A percentile compares a stretch with the other conserved stretches of the same genome.
Evolutionary conservation across 805 yeast species (phyloP).

Genomic region (Scheffersomyces amazonensis): DNA sequence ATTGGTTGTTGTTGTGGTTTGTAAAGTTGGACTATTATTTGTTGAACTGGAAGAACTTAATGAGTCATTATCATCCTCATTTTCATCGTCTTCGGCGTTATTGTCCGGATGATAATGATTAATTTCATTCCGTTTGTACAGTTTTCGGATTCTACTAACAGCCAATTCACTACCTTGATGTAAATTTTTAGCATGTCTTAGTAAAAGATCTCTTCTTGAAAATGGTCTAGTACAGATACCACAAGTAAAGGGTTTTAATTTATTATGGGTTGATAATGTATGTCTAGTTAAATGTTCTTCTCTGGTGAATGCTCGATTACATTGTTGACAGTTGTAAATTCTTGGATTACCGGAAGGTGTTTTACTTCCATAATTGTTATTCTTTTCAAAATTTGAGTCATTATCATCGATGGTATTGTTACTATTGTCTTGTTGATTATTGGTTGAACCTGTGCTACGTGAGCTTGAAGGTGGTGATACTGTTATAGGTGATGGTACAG

Average conservation of each 20-base stretch:
- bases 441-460: background rate
- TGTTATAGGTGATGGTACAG: background rate
- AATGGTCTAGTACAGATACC: slow-evolving; percentile 44
- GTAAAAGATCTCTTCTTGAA: slow-evolving; percentile 39
- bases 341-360: slow-evolving; percentile 45
- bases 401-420: background rate
- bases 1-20: background rate
- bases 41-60: background rate
- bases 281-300: slow-evolving; percentile 45
- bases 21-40: slow-evolving; percentile 1
- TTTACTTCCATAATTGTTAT: slow-evolving; percentile 34
- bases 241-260: slow-evolving; percentile 42
- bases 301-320: slow-evolving; percentile 45
- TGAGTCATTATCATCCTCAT: background rate
- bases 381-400: background rate
- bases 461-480: background rate
- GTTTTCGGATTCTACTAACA: slow-evolving; percentile 40
- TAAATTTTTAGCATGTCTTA: slow-evolving; percentile 44
- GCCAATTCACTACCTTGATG: slow-evolving; percentile 43
- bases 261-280: slow-evolving; percentile 41
- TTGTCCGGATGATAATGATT: slow-evolving; percentile 3
- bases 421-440: background rate
- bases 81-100: background rate
- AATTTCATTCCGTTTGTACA: slow-evolving; percentile 23
- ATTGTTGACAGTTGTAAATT: slow-evolving; percentile 37